Base-by-base conservation (phyloP, 176 grass and related monocot genomes). In the Chloris gayana region DNA sequence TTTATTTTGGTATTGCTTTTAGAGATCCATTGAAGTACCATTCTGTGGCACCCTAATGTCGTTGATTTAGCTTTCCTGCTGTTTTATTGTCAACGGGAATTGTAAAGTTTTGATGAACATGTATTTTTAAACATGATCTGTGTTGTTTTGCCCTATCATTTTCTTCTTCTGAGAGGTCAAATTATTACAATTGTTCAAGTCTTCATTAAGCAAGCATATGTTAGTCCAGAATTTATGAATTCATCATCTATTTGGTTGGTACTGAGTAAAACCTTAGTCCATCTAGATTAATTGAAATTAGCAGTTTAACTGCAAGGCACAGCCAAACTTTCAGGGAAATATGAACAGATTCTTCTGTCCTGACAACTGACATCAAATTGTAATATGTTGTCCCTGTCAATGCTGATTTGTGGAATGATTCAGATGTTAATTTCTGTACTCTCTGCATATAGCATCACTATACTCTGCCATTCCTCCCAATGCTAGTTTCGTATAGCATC, bases 371-470 rank as follows among this genome's bases (percentile, higher is more conserved):
- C 56, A 21, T 50, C 4, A 45, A 54, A 1, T 65, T 67, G 10
- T 50, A 72, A 77, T 50, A 24, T 4, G 31, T 11, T 24, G 1
- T 56, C 73, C 76, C 10, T 70, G 51, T 56, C 49, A 51, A 51
- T 51, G 14, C 53, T 56, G 21, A n/a, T 56, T 56, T 56, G n/a
- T 14, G 22, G n/a, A 59, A 25, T 12, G 22, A 26, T 59, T 59
- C 56, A 25, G 7, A 82, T 89, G 8, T 24, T 41, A 82, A 37
- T 39, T 44, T 62, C 35, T 79, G 9, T 75, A 25, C 9, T 54
- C 53, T 58, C 21, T 54, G 35, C 24, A 4, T 33, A 10, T 59
- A 2, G n/a, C 56, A 25, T 59, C 8, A 59, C 26, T 59, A 59
- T 59, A 59, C 11, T 59, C 9, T 2, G 9, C 12, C 9, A 3